Evolutionary conservation across 2,329 filamentous ascomycete species (phyloP), one percentile per base, ranked within the genome.

Genomic region (Stagonosporopsis rhizophila): DNA sequence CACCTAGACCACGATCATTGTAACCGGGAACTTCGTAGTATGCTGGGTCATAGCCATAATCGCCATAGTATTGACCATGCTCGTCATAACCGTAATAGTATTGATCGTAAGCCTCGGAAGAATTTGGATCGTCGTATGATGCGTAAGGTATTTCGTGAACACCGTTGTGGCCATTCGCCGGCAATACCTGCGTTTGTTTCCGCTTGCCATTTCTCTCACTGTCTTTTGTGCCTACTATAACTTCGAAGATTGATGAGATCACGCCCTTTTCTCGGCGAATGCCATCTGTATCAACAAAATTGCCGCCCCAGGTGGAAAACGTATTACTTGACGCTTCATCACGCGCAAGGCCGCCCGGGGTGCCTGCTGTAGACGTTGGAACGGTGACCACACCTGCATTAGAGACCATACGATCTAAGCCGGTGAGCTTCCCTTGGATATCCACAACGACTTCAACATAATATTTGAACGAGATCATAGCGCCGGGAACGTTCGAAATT

Each of bases 401-500:
- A 9, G 83, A 84, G 17, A 87, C 78, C 62, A 85, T 84, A 38
- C 87, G 83, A 67, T 92, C 89, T 60, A 92, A 87, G n/a, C 86
- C 86, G 1, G 88, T 86, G 37, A 97, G 79, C 72, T 92, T 95
- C 34, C 94, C 94, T 42, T 95, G 93, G 0, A 98, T 82, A 71
- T 99, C 95, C 20, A 97, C 86, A 25, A 98, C 88, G 2, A 97
- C 91, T 75, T 99, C 95, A 19, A 97, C 84, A 64, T 93, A 91
- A 71, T 99, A 98, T 65, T 89, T 91, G 80, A 99, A 98, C 66
- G 89, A 92, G 62, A 99, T 95, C 88, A 98, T 95, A 30, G 91
- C 89, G 3, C 94, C 92, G 0, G 95, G 95, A 0, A 97, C 92
- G 51, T 88, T 89, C 25, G 87, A 87, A 60, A 98, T 98, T 2